phyloP scores from a whole-genome alignment of 1,284 basidiomycete genomes.

The Sporisorium graminicola region DNA sequence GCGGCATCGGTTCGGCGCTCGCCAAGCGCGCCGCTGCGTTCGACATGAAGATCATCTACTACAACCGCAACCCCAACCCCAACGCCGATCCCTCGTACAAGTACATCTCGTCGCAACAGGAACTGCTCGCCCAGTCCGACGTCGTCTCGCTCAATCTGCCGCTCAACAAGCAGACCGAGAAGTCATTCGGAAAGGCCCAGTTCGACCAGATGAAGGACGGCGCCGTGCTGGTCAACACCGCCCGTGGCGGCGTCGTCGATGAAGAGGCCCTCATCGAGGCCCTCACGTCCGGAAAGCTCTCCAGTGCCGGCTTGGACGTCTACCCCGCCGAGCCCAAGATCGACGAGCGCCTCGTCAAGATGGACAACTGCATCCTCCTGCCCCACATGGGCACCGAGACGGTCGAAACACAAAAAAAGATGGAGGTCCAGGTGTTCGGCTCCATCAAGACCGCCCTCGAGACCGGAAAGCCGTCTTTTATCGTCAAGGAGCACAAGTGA shows the following conservation, averaged over 20 bases:
- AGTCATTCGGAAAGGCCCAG: conserved; percentile 70
- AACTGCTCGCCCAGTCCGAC: conserved; percentile 71
- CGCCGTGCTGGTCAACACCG: conserved; percentile 72
- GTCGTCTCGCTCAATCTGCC: conserved; percentile 73
- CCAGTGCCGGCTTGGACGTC: conserved; percentile 89
- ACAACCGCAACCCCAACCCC: conserved; percentile 60
- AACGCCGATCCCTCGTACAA: conserved; percentile 38
- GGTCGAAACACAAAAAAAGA: conserved; percentile 54
- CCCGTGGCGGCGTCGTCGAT: conserved; percentile 72
- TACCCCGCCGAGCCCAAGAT: conserved; percentile 71
- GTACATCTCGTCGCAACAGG: conserved; percentile 66
- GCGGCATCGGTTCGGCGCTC: conserved; percentile 62
- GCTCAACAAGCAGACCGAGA: conserved; percentile 70
- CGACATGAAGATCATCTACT: conserved; percentile 64
- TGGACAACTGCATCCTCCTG: conserved; percentile 45
- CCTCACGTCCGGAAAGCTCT: conserved; percentile 42
- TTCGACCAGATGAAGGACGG: conserved; percentile 70
- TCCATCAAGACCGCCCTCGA: conserved; percentile 48
- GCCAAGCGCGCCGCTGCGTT: conserved; percentile 62
- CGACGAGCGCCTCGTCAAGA: conserved; percentile 42
- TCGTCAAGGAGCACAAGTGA: conserved; percentile 57
- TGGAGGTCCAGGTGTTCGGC: conserved; percentile 53
- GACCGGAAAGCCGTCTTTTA: conserved; percentile 46
- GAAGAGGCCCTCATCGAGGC: conserved; percentile 66
- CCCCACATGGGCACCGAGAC: conserved; percentile 58